phyloP scores from a whole-genome alignment of 106 monocot genomes.

The Apostasia ramifera region DNA sequence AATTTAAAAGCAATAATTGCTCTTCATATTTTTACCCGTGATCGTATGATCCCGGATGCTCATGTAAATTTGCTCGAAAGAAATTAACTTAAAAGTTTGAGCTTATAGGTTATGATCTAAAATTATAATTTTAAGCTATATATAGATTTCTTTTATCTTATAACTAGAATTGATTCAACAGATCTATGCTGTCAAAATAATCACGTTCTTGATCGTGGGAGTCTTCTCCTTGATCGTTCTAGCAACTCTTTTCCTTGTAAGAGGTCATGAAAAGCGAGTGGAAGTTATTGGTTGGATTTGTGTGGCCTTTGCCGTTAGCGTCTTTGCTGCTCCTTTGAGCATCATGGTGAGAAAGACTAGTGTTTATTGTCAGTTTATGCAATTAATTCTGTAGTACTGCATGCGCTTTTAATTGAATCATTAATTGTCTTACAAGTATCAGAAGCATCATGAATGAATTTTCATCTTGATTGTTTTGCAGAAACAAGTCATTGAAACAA shows the following conservation, averaged over 20 bases:
- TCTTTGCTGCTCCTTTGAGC: slow-evolving; percentile 56
- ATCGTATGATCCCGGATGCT: too few relatives aligned
- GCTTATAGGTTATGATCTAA: too few relatives aligned
- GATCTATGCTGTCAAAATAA: slow-evolving; percentile 26
- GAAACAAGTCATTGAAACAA: slow-evolving; percentile 48
- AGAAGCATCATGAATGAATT: neutral
- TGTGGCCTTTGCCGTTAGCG: slow-evolving; percentile 36
- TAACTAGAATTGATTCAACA: neutral
- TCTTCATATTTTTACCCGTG: too few relatives aligned
- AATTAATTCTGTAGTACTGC: too few relatives aligned
- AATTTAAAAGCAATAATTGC: too few relatives aligned
- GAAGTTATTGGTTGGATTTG: slow-evolving; percentile 43
- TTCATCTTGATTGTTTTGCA: neutral
- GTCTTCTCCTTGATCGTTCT: slow-evolving; percentile 33
- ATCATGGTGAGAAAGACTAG: slow-evolving; percentile 33
- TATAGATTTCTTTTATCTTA: too few relatives aligned
- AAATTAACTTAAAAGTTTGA: too few relatives aligned
- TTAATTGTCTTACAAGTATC: too few relatives aligned
- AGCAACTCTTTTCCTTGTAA: slow-evolving; percentile 24
- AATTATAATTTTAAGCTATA: too few relatives aligned
- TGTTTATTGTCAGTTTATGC: too few relatives aligned
- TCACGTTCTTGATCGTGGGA: slow-evolving; percentile 38
- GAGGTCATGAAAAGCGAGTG: slow-evolving; percentile 5
- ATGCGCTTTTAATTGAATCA: too few relatives aligned
- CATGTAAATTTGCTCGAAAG: too few relatives aligned